These are phyloP conservation scores for Acrasis kona DNA, from an alignment of 78 protist species.

Conservation along the genomic window DNA sequence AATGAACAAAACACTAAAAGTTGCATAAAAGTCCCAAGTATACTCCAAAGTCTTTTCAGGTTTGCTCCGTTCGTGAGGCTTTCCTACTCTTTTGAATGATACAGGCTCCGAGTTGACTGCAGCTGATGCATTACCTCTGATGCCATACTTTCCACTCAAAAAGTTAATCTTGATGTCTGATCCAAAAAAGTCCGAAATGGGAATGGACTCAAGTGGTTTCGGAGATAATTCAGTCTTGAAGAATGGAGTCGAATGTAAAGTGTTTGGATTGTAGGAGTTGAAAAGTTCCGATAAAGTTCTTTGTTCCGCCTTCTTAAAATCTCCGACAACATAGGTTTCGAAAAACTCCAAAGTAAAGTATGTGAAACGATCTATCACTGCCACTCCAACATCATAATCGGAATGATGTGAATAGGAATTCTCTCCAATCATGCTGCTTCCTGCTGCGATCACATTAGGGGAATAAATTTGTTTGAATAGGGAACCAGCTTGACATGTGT, in stretches of 20 bases:
- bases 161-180: not conserved
- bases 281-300: not conserved
- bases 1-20: no score
- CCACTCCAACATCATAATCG: constrained; percentile 57
- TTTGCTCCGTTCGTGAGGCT: no score
- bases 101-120: no score
- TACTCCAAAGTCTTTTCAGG: no score
- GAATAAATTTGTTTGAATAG: constrained; percentile 26
- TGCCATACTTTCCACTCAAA: no score
- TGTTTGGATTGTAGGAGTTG: not conserved
- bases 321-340: no score
- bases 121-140: no score
- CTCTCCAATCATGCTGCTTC: constrained; percentile 43
- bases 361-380: constrained; percentile 79
- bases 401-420: constrained; percentile 67
- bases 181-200: not conserved
- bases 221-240: not conserved
- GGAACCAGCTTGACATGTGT: constrained; percentile 92
- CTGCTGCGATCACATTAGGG: constrained; percentile 62
- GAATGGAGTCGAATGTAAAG: constrained; percentile 2
- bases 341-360: constrained; percentile 28
- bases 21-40: no score
- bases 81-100: no score
- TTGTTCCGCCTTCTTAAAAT: no score
- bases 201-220: not conserved